These are phyloP conservation scores for Malassezia equina DNA, from an alignment of 1,284 basidiomycete genomes.

Conservation along the genomic window DNA sequence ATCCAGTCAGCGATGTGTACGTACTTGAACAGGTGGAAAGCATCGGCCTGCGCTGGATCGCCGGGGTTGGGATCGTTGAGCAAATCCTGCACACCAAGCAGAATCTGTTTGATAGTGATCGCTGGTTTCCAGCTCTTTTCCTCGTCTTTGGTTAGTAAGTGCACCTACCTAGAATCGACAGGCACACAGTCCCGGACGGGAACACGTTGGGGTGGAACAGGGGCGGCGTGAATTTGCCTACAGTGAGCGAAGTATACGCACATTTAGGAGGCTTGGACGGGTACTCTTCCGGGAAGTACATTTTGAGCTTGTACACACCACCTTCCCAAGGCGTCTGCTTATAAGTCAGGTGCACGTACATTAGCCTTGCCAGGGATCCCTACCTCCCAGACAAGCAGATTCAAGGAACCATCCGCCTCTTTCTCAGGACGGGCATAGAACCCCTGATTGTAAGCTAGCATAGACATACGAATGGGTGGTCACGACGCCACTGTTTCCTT, in stretches of 20 bases:
- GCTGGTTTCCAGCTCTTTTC: conserved; percentile 99
- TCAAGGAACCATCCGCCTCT: conserved; percentile 79
- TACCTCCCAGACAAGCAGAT: conserved; percentile 96
- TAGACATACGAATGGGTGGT: conserved; percentile 86
- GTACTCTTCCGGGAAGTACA: conserved; percentile 59
- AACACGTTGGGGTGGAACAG: conserved; percentile 98
- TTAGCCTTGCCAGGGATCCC: conserved; percentile 53
- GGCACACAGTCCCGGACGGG: conserved; percentile 93
- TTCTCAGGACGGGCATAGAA: conserved; percentile 91
- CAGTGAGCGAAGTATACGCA: conserved; percentile 47
- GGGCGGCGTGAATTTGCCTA: conserved; percentile 92
- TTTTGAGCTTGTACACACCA: conserved; percentile 81
- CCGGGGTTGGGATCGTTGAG: conserved; percentile 86
- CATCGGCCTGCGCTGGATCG: conserved; percentile 92
- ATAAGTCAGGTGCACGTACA: conserved; percentile 23
- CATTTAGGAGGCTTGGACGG: conserved; percentile 93
- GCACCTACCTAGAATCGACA: conserved; percentile 64
- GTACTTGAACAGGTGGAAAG: conserved; percentile 94
- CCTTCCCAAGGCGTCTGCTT: conserved; percentile 87
- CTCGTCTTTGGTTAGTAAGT: conserved; percentile 57
- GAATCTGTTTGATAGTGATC: conserved; percentile 95
- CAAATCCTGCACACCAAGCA: conserved; percentile 87
- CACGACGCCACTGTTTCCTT: conserved; percentile 96
- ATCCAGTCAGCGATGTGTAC: conserved; percentile 38
- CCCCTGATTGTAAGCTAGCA: conserved; percentile 57